phyloP scores from a whole-genome alignment of 2,329 filamentous ascomycete genomes.

The Botrytis elliptica region DNA sequence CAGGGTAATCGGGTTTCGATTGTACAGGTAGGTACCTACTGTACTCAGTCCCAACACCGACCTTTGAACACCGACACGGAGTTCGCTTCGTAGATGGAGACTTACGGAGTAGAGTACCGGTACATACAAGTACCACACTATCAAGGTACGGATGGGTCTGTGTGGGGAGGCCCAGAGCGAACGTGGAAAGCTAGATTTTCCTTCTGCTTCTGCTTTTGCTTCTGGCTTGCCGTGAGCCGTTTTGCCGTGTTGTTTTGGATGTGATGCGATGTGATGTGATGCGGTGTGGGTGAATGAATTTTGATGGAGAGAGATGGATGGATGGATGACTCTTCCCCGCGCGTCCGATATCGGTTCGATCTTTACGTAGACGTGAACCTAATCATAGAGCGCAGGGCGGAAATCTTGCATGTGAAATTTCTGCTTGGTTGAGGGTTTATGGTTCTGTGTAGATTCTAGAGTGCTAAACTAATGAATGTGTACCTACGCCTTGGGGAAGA shows the following conservation, averaged over 20 bases:
- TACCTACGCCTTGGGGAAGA: not conserved
- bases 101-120: not conserved
- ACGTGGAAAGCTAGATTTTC: not conserved
- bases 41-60: not conserved
- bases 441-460: not conserved
- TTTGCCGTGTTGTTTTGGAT: not conserved
- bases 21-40: not conserved
- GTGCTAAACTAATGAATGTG: not conserved
- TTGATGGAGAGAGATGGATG: not conserved
- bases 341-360: not conserved
- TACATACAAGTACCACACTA: not conserved
- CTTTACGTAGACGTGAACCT: not conserved
- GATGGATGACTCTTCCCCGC: not conserved
- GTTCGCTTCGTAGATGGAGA: not conserved
- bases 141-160: not conserved
- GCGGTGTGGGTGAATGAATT: not conserved
- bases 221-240: not conserved
- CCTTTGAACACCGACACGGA: not conserved
- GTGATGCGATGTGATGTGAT: not conserved
- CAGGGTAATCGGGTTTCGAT: not conserved
- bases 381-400: not conserved
- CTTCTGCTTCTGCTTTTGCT: not conserved
- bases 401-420: not conserved
- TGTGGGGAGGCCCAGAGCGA: not conserved
- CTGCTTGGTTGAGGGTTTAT: not conserved